phyloP scores from a whole-genome alignment of 2,329 filamentous ascomycete species.

The Aureobasidium namibiae region DNA sequence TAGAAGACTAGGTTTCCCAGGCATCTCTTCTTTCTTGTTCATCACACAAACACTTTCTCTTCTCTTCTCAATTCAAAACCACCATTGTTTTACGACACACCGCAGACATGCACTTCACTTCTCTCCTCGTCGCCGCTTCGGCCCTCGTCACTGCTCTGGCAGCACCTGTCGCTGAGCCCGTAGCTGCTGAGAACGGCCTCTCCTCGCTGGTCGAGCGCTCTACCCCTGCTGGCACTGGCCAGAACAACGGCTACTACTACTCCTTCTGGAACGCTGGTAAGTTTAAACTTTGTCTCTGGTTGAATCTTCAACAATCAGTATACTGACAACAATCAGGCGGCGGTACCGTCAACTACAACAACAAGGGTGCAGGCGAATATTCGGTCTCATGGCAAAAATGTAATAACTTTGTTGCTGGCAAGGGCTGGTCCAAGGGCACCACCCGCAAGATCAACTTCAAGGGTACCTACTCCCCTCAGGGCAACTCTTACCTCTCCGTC shows the following conservation, averaged over 20 bases:
- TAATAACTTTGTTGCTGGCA: constrained; percentile 50
- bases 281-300: no score
- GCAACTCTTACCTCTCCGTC: constrained; percentile 49
- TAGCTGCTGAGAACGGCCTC: constrained; percentile 24
- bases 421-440: constrained; percentile 51
- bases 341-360: constrained; percentile 47
- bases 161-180: constrained; percentile 27
- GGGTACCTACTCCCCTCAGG: constrained; percentile 39
- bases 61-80: background rate
- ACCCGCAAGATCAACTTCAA: constrained; percentile 42
- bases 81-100: background rate
- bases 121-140: constrained; percentile 29
- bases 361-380: constrained; percentile 43
- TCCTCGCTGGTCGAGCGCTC: constrained; percentile 15
- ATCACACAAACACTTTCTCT: background rate
- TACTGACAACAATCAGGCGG: no score
- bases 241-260: constrained; percentile 52
- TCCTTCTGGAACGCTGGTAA: constrained; percentile 53
- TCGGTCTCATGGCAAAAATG: constrained; percentile 36
- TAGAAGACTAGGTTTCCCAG: background rate
- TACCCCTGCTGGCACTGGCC: constrained; percentile 42
- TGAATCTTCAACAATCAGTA: no score
- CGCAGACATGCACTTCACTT: constrained; percentile 2
- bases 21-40: background rate
- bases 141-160: constrained; percentile 31